A percentile compares a stretch with the other conserved stretches of the same genome.
These are phyloP conservation scores for Penicillium simplicissimum DNA, from an alignment of 495 filamentous ascomycete genomes.

Conservation along the genomic window DNA sequence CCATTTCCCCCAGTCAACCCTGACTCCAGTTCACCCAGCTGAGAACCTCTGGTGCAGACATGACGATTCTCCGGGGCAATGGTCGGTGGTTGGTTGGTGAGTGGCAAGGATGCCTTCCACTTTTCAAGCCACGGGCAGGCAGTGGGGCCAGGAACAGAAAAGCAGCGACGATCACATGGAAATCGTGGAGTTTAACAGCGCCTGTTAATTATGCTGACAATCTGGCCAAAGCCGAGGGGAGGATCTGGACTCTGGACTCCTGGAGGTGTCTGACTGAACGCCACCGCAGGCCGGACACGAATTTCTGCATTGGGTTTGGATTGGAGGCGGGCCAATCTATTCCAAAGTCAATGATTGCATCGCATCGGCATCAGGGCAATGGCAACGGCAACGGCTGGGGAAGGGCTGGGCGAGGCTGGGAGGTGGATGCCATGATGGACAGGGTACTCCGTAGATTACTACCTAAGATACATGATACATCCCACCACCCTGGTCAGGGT, in stretches of 20 bases:
- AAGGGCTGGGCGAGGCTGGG: no score
- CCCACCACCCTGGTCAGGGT: not conserved
- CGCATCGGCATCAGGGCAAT: no score
- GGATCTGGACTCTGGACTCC: not conserved
- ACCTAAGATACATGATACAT: not conserved
- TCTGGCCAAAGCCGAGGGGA: not conserved
- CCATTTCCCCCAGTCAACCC: no score
- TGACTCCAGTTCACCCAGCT: no score
- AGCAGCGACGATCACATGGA: conserved; percentile 18
- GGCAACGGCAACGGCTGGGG: not conserved
- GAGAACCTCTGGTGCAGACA: no score
- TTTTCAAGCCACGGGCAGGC: not conserved
- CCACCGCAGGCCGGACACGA: not conserved
- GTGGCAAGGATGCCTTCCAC: not conserved
- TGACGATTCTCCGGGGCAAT: no score
- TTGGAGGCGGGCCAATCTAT: conserved; percentile 9
- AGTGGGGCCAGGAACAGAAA: conserved; percentile 12
- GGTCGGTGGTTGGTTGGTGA: not conserved
- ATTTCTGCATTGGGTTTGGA: conserved; percentile 10
- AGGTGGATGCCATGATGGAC: no score
- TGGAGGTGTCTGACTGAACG: not conserved
- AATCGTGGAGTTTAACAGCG: not conserved
- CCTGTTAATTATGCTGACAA: not conserved
- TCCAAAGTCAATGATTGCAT: conserved; percentile 2
- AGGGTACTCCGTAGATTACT: not conserved